A percentile compares a stretch with the other conserved stretches of the same genome.
Evolutionary conservation across 495 filamentous ascomycete genomes (phyloP).

Genomic region (Penicillium odoratum): DNA sequence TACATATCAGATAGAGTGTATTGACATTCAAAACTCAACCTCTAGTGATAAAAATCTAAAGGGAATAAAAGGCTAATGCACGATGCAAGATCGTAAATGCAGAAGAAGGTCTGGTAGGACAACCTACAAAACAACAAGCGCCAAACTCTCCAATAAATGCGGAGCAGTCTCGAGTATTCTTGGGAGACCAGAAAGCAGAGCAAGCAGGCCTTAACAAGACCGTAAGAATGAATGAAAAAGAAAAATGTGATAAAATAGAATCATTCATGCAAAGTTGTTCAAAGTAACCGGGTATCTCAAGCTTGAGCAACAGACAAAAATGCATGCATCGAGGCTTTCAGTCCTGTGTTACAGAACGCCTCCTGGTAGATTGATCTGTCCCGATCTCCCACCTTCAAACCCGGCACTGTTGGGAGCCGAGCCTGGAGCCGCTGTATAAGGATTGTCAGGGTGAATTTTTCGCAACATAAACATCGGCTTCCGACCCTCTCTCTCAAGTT

Average conservation of each 20-base stretch:
- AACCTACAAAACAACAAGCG: not conserved
- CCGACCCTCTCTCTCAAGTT: slow-evolving; percentile 90
- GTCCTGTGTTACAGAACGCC: slow-evolving; percentile 39
- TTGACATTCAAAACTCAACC: slow-evolving; percentile 2
- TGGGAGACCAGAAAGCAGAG: not conserved
- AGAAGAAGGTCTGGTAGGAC: slow-evolving; percentile 2
- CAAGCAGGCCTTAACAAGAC: not conserved
- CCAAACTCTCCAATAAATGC: not conserved
- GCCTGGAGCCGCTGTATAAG: slow-evolving; percentile 24
- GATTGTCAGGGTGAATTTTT: slow-evolving; percentile 47
- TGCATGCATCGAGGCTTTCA: slow-evolving; percentile 14
- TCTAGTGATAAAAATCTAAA: slow-evolving; percentile 12
- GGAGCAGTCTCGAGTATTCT: not conserved
- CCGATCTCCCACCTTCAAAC: slow-evolving; percentile 40
- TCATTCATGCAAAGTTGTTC: slow-evolving; percentile 18
- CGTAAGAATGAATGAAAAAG: slow-evolving; percentile 3
- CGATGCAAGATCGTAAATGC: slow-evolving; percentile 13
- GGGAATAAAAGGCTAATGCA: slow-evolving; percentile 23
- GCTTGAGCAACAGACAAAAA: slow-evolving; percentile 28
- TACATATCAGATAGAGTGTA: not conserved
- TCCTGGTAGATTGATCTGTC: slow-evolving; percentile 45
- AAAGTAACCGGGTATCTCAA: slow-evolving; percentile 34
- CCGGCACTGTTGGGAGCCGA: slow-evolving; percentile 45
- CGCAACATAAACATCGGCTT: slow-evolving; percentile 99
- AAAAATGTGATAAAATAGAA: slow-evolving; percentile 24